A percentile compares a stretch with the other conserved stretches of the same genome.
Evolutionary conservation across 1,284 basidiomycete species (phyloP).

Genomic region (Pholiota adiposa): DNA sequence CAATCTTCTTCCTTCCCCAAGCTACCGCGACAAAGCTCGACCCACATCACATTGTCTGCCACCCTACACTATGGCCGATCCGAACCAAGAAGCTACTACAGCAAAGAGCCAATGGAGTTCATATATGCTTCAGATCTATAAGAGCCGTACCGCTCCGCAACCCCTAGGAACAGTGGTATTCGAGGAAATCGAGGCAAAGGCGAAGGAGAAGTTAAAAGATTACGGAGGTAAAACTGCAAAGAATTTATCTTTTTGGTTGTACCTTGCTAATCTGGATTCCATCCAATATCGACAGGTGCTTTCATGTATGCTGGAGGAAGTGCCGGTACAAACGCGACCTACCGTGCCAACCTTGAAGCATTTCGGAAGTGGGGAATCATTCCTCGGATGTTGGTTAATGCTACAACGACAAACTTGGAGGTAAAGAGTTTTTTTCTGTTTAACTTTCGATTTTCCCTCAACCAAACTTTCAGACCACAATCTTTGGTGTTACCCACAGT

Average conservation of each 20-base stretch:
- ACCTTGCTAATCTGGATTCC: neutral
- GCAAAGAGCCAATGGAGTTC: slow-evolving; percentile 36
- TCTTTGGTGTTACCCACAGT: slow-evolving; percentile 70
- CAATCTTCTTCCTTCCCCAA: neutral
- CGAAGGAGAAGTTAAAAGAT: slow-evolving; percentile 49
- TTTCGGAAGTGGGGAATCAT: slow-evolving; percentile 68
- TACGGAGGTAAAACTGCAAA: slow-evolving; percentile 38
- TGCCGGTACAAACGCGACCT: slow-evolving; percentile 63
- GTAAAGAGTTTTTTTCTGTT: slow-evolving; percentile 37
- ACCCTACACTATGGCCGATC: slow-evolving; percentile 13
- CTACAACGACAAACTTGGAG: slow-evolving; percentile 63
- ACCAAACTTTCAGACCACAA: slow-evolving; percentile 50
- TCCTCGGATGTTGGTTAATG: slow-evolving; percentile 80
- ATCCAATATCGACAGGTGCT: slow-evolving; percentile 44
- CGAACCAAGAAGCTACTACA: neutral
- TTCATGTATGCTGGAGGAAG: slow-evolving; percentile 67
- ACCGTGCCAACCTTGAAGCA: slow-evolving; percentile 56
- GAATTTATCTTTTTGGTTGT: neutral
- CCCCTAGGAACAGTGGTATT: slow-evolving; percentile 54
- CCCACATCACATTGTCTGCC: neutral
- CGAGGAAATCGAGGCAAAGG: slow-evolving; percentile 56
- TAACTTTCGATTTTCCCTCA: neutral
- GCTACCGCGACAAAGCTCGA: neutral
- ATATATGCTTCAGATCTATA: slow-evolving; percentile 44
- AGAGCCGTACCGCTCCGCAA: slow-evolving; percentile 38